Evolutionary conservation across 257 asterid species (phyloP).

Genomic region (Solanum acaule): DNA sequence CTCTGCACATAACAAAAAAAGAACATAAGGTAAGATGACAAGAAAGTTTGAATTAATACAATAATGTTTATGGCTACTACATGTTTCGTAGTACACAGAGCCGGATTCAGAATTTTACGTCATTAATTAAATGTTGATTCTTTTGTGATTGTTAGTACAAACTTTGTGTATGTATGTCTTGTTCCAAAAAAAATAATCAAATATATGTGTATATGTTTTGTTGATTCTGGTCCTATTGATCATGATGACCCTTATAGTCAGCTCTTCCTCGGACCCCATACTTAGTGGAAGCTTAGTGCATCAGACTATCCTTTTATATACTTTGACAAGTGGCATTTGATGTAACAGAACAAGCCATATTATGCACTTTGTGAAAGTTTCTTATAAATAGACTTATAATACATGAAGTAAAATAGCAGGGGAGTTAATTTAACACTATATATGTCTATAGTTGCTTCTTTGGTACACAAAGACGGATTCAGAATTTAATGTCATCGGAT

Average conservation of each 20-base stretch:
- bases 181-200: too few relatives aligned
- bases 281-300: not conserved
- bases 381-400: not conserved
- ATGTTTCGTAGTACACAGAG: not conserved
- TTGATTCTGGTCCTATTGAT: not conserved
- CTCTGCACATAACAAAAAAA: not conserved
- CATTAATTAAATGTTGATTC: not conserved
- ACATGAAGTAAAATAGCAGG: not conserved
- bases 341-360: not conserved
- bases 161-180: not conserved
- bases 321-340: not conserved
- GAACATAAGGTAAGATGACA: not conserved
- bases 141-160: not conserved
- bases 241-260: not conserved
- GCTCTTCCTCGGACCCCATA: not conserved
- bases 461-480: not conserved
- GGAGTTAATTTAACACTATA: not conserved
- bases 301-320: not conserved
- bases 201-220: not conserved
- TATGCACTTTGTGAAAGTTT: not conserved
- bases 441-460: not conserved
- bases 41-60: not conserved
- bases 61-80: not conserved
- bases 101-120: not conserved
- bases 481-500: not conserved